Conservation (phyloP, 352 stramenopile species). For the Phytophthora pseudosyringae region DNA sequence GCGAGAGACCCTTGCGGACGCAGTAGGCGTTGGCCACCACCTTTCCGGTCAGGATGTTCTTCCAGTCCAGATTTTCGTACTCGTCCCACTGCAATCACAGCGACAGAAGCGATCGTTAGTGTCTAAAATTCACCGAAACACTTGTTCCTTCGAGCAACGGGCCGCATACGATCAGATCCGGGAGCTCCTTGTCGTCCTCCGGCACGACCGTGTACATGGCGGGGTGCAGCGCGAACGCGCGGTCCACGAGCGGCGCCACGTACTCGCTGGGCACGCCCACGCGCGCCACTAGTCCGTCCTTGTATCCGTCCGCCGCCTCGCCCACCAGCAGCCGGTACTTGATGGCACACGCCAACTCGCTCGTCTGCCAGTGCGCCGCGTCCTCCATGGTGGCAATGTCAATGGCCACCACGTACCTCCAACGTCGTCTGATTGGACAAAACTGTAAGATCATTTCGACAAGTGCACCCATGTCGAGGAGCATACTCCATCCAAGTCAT, state of each 20-base stretch:
- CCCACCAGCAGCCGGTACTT: constrained; percentile 43
- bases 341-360: constrained; percentile 45
- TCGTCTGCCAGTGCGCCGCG: constrained; percentile 42
- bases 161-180: constrained; percentile 47
- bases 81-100: constrained; percentile 56
- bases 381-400: constrained; percentile 16
- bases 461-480: constrained; percentile 26
- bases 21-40: constrained; percentile 72
- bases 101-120: constrained; percentile 17
- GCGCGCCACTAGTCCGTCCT: constrained; percentile 39
- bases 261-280: constrained; percentile 52
- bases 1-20: constrained; percentile 72
- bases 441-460: constrained; percentile 8
- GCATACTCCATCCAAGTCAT: constrained; percentile 12
- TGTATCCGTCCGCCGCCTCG: constrained; percentile 36
- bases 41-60: constrained; percentile 55
- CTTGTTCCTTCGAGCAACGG: neutral
- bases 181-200: constrained; percentile 24
- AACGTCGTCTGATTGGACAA: constrained; percentile 16
- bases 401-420: constrained; percentile 12
- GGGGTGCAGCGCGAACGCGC: constrained; percentile 52
- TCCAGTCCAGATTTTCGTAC: constrained; percentile 74
- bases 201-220: constrained; percentile 47
- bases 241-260: constrained; percentile 49
- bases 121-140: constrained; percentile 11